Percentiles rank a stretch among this genome's conserved stretches.
These are phyloP conservation scores for Suillus tomentosus DNA, from an alignment of 768 basidiomycete genomes.

Conservation along the genomic window DNA sequence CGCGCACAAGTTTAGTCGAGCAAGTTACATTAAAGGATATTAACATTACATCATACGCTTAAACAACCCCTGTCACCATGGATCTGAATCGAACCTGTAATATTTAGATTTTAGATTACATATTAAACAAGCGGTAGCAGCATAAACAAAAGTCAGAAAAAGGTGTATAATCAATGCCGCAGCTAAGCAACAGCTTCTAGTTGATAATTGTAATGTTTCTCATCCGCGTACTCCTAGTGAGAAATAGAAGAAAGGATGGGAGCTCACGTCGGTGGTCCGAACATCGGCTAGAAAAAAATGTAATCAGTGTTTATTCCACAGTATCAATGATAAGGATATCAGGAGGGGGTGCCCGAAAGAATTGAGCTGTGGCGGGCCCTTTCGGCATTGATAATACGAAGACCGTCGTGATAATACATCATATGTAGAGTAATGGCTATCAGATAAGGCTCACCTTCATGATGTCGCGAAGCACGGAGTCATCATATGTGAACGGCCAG, in stretches of 20 bases:
- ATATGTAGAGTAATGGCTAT: slow-evolving; percentile 33
- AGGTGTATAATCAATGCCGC: slow-evolving; percentile 57
- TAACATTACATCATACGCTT: background rate
- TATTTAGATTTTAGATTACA: background rate
- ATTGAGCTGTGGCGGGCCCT: slow-evolving; percentile 92
- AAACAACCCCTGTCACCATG: background rate
- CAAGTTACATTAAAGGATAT: background rate
- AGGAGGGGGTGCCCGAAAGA: slow-evolving; percentile 78
- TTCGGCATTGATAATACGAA: slow-evolving; percentile 85
- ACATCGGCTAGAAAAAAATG: background rate
- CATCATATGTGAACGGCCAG: background rate
- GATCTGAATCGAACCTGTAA: background rate
- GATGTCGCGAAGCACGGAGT: slow-evolving; percentile 20
- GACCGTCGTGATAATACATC: slow-evolving; percentile 92
- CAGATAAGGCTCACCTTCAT: slow-evolving; percentile 35
- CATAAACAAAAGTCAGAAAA: slow-evolving; percentile 34
- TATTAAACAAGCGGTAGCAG: background rate
- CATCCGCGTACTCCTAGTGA: slow-evolving; percentile 21
- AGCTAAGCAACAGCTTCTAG: slow-evolving; percentile 91
- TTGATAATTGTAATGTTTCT: slow-evolving; percentile 55
- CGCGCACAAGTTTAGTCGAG: background rate
- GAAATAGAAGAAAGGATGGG: slow-evolving; percentile 2
- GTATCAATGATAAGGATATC: slow-evolving; percentile 38
- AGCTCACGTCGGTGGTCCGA: background rate
- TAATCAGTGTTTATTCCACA: slow-evolving; percentile 13